Base-by-base conservation (phyloP, 768 basidiomycete genomes). In the Amylocystis lapponica region DNA sequence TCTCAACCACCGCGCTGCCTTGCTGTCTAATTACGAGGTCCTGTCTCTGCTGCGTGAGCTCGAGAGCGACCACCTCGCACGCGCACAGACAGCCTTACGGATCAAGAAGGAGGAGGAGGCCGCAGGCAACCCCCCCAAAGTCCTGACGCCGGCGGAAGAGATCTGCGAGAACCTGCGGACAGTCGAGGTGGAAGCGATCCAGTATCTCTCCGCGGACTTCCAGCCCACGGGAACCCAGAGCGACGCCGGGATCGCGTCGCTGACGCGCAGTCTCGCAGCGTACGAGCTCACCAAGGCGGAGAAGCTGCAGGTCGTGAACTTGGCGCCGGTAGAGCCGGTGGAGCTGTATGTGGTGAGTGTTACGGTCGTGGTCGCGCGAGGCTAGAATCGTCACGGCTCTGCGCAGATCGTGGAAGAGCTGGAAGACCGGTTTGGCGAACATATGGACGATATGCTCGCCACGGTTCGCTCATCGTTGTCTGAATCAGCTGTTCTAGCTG, bases 281-380 rank as follows among this genome's bases (percentile, higher is more conserved):
- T 86, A 79, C 49, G 72, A 76, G 26, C 68, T 97, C 48, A 94
- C 92, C 1, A 96, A 94, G 54, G 79, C 86, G 3, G 94, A 97
- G 70, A 92, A 93, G 57, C 71, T 96, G 3, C 90, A 94, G 56
- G 74, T 96, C 27, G 82, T 90, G n/a, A 96, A 97, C 56, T 72
- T 95, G 5, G 84, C 83, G 1, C 94, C 94, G 2, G 82, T 78
- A 6, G 73, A 80, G 36, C 70, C 81, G 0, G 89, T 95, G 20
- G 89, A 93, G 59, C 78, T 96, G 20, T 94, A 96, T 56, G 85
- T 89, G 44, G 92, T 94, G 51, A 35, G 89, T 75, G n/a, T n/a
- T n/a, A 22, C 46, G 27, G 39, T 19, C 25, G 23, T 34, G 12
- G 33, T 30, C 19, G 29, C 16, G 12, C 21, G 17, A 4, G 20